These are phyloP conservation scores for Amanita jacksonii DNA, from an alignment of 768 basidiomycete species.

Conservation along the genomic window DNA sequence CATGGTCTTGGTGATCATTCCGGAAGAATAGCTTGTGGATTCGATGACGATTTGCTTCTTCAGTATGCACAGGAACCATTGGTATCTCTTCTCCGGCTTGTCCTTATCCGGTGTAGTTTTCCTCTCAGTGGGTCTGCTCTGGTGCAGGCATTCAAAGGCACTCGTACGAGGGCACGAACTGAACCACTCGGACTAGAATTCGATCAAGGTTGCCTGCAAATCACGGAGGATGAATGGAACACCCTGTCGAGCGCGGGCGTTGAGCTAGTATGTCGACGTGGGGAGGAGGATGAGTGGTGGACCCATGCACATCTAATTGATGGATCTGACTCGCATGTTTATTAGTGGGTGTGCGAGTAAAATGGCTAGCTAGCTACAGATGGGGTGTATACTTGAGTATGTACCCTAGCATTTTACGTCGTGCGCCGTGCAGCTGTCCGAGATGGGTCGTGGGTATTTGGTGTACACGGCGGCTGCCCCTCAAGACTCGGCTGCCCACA, in stretches of 20 bases:
- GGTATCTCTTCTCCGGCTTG: background rate
- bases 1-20: background rate
- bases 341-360: too few relatives aligned
- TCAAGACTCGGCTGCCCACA: too few relatives aligned
- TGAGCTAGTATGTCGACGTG: too few relatives aligned
- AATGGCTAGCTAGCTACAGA: too few relatives aligned
- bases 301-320: background rate
- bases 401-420: too few relatives aligned
- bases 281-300: background rate
- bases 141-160: background rate
- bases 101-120: background rate
- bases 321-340: background rate
- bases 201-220: background rate
- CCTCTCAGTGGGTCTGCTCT: background rate
- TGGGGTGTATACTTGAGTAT: too few relatives aligned
- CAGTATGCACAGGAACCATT: background rate
- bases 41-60: background rate
- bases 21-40: background rate
- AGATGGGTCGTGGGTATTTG: too few relatives aligned
- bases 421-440: too few relatives aligned
- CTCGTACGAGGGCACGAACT: background rate
- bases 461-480: too few relatives aligned
- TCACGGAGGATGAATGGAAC: too few relatives aligned
- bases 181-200: background rate
- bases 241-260: too few relatives aligned